Percentiles rank a stretch among this genome's conserved stretches.
Evolutionary conservation across 306 rosid genomes (phyloP).

Genomic region (Castanea mollissima): DNA sequence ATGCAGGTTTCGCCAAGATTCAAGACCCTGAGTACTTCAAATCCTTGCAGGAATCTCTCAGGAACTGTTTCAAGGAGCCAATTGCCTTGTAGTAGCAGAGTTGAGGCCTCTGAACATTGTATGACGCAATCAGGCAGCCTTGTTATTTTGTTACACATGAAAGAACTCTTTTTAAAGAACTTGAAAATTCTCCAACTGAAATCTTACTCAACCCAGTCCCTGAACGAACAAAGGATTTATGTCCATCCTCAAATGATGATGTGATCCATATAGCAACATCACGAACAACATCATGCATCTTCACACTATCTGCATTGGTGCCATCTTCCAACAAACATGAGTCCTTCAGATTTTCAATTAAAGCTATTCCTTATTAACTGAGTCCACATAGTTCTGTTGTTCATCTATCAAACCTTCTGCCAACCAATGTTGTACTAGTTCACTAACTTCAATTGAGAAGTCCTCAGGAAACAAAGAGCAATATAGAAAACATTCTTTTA

Average conservation of each 20-base stretch:
- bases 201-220: constrained; percentile 21
- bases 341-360: neutral
- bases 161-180: constrained; percentile 12
- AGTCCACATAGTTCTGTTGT: neutral
- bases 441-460: constrained; percentile 8
- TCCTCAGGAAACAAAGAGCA: constrained; percentile 15
- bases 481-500: neutral
- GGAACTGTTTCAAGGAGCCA: neutral
- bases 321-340: constrained; percentile 1
- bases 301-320: neutral
- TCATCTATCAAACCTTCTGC: constrained; percentile 19
- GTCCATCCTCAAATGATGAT: neutral
- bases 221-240: constrained; percentile 9
- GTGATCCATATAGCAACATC: constrained; percentile 5
- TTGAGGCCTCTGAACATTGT: constrained; percentile 9
- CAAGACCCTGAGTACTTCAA: constrained; percentile 9
- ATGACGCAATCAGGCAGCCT: constrained; percentile 1
- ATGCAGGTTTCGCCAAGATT: constrained; percentile 8
- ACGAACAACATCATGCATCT: neutral
- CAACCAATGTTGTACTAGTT: constrained; percentile 7
- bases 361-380: neutral
- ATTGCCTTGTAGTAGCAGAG: constrained; percentile 19
- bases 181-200: neutral
- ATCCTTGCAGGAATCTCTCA: constrained; percentile 10
- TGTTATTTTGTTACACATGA: constrained; percentile 10